phyloP scores from a whole-genome alignment of 805 yeast genomes.

The Suhomyces sp. region DNA sequence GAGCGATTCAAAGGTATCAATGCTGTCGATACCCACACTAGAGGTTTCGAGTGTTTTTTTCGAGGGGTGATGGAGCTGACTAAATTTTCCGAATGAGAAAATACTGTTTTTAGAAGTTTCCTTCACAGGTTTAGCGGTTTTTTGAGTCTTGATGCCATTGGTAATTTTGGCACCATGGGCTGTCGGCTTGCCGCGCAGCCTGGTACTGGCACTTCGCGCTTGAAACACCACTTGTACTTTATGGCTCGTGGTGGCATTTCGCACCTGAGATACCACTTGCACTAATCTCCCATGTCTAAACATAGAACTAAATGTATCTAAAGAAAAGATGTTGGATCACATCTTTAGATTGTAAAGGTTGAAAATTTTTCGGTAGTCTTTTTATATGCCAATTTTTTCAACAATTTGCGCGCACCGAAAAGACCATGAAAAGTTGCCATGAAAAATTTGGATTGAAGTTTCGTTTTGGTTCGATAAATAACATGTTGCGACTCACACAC shows the following conservation, averaged over 20 bases:
- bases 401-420: background rate
- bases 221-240: background rate
- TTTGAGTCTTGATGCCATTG: background rate
- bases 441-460: constrained; percentile 3
- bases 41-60: constrained; percentile 10
- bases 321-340: background rate
- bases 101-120: constrained; percentile 2
- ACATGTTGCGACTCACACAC: constrained; percentile 11
- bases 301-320: background rate
- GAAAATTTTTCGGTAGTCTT: background rate
- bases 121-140: background rate
- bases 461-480: background rate
- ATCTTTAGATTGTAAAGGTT: background rate
- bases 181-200: background rate
- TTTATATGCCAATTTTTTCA: background rate
- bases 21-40: constrained; percentile 36
- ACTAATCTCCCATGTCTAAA: background rate
- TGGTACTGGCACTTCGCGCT: background rate
- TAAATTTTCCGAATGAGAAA: constrained; percentile 19
- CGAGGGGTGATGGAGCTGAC: constrained; percentile 18
- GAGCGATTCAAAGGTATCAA: constrained; percentile 63
- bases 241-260: background rate
- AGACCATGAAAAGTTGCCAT: background rate
- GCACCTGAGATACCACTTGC: background rate
- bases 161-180: background rate